A percentile compares a stretch with the other conserved stretches of the same genome.
Conservation (phyloP, 805 yeast genomes). For the Yamadazyma nakazawae region DNA sequence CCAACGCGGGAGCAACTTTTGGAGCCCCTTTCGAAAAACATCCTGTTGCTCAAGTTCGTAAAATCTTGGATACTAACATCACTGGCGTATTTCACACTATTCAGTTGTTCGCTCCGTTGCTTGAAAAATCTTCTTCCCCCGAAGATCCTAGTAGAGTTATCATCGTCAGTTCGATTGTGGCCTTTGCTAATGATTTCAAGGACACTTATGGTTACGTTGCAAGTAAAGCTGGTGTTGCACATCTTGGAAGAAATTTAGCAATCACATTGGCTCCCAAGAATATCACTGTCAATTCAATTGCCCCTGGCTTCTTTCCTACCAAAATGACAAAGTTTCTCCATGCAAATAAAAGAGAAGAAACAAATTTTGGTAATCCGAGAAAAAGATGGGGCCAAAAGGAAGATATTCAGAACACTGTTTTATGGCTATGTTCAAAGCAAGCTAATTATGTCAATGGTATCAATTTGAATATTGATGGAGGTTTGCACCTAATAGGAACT, state of each 20-base stretch:
- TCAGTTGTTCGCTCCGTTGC: constrained; percentile 51
- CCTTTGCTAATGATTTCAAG: constrained; percentile 40
- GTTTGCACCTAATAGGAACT: constrained; percentile 40
- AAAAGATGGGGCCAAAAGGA: constrained; percentile 52
- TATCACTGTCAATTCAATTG: constrained; percentile 59
- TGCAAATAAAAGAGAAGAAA: constrained; percentile 37
- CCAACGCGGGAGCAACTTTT: constrained; percentile 76
- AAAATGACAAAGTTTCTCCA: constrained; percentile 63
- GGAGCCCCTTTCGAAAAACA: constrained; percentile 56
- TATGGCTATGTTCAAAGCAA: constrained; percentile 52
- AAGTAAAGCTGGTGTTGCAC: constrained; percentile 65
- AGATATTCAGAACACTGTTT: constrained; percentile 50
- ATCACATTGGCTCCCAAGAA: constrained; percentile 56
- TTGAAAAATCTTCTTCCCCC: constrained; percentile 43
- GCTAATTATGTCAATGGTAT: constrained; percentile 59
- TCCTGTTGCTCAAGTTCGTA: constrained; percentile 52
- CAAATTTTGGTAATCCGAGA: constrained; percentile 49
- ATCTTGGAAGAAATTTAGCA: constrained; percentile 55
- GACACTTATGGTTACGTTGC: constrained; percentile 67
- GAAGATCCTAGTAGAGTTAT: constrained; percentile 57
- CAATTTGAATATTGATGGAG: constrained; percentile 63
- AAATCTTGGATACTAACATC: constrained; percentile 56
- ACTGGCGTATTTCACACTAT: constrained; percentile 59
- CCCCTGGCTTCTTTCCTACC: constrained; percentile 69
- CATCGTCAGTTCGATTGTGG: constrained; percentile 60